Evolutionary conservation across 306 rosid genomes (phyloP), one percentile per base, ranked within the genome.

Genomic region (Pyrus communis): DNA sequence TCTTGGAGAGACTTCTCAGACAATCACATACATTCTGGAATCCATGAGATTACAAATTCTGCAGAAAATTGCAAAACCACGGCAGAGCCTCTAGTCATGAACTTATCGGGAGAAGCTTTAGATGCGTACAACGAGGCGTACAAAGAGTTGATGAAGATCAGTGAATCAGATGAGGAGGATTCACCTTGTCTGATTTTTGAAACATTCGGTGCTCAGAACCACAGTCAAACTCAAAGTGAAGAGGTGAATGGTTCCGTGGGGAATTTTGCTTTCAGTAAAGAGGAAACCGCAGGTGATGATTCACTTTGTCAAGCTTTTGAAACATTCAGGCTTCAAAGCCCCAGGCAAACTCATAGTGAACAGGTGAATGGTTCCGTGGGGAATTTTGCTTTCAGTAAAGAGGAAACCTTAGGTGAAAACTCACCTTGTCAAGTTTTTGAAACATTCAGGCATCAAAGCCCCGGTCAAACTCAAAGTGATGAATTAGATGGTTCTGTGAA

Each of bases 91-190:
- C 71, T 79, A 2, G 83, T 82, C 76, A 81, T 87, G 88, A 84
- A 89, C 84, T 82, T 86, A 73, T 82, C 87, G 30, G 90, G 86
- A 65, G 91, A 93, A 79, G 86, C 91, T 80, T 82, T 79, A 45
- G 84, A 83, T 71, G 88, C 90, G 4, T 86, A 86, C 87, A 79
- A 84, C 11, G 93, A 88, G 67, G 90, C 90, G 38, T 83, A 28
- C 4, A 89, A 80, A 70, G 98, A 91, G 77, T 25, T 89, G 78
- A 78, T 75, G 51, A 83, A 80, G 70, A 70, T 70, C n/a, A 81
- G 83, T 27, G 85, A 88, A 42, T 93, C 91, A 0, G 88, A 83
- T 71, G 89, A 78, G 11, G 86, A 80, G 43, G 79, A 78, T 81
- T 84, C 91, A 21, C 86, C 88, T 19, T 76, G 73, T 54, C 63